Percentiles rank a stretch among this genome's conserved stretches.
phyloP scores from a whole-genome alignment of 2,329 filamentous ascomycete genomes.

The Ascochyta clinopodiicola region DNA sequence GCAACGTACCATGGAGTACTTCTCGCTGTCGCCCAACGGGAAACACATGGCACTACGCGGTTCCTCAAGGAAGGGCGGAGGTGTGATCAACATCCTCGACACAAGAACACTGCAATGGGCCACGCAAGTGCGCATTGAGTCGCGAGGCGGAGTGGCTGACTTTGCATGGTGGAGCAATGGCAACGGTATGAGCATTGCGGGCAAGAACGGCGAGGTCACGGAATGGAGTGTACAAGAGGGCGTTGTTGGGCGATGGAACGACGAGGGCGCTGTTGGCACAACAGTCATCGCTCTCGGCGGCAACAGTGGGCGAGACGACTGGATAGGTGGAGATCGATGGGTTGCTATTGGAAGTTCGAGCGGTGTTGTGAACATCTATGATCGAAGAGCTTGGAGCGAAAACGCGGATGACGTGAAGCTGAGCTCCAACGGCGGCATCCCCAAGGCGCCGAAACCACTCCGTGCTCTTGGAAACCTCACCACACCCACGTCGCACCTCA shows the following conservation, averaged over 20 bases:
- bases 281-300: conserved; percentile 84
- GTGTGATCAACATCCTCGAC: conserved; percentile 84
- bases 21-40: conserved; percentile 86
- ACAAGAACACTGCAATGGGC: conserved; percentile 86
- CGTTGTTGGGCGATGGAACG: conserved; percentile 83
- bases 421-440: conserved; percentile 58
- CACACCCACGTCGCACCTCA: conserved; percentile 79
- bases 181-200: conserved; percentile 79
- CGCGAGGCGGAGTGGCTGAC: conserved; percentile 82
- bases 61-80: conserved; percentile 82
- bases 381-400: conserved; percentile 70
- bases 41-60: conserved; percentile 84
- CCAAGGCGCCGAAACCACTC: conserved; percentile 72
- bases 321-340: conserved; percentile 83
- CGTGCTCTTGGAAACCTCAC: conserved; percentile 84
- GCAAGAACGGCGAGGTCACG: conserved; percentile 86
- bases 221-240: conserved; percentile 79
- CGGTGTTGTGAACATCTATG: conserved; percentile 93
- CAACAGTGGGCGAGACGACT: conserved; percentile 62
- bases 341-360: conserved; percentile 84
- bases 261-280: conserved; percentile 86
- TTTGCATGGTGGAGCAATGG: conserved; percentile 93
- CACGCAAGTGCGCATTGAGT: conserved; percentile 80
- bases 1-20: conserved; percentile 88
- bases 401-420: conserved; percentile 23